Evolutionary conservation across 805 yeast genomes (phyloP).

Genomic region (Millerozyma acaciae): DNA sequence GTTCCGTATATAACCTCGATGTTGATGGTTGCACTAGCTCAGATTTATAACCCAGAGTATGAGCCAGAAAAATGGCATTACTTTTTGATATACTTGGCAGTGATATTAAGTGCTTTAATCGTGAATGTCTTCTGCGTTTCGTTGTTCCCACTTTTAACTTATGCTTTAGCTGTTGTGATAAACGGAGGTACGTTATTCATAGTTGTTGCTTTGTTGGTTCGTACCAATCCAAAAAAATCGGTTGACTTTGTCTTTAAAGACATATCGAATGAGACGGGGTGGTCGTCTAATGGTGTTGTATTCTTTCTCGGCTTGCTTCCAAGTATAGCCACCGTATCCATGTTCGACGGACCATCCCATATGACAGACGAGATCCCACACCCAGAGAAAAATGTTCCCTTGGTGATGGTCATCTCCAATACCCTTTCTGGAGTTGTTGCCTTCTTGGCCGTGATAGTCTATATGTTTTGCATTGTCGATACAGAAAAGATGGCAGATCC

Average conservation of each 20-base stretch:
- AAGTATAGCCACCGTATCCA: slow-evolving; percentile 24
- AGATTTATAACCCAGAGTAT: slow-evolving; percentile 15
- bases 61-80: slow-evolving; percentile 15
- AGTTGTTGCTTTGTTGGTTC: slow-evolving; percentile 16
- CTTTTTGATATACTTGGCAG: slow-evolving; percentile 13
- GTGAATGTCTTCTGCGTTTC: slow-evolving; percentile 13
- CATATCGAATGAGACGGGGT: slow-evolving; percentile 22
- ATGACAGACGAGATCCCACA: slow-evolving; percentile 30
- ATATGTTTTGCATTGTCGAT: slow-evolving; percentile 21
- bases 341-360: slow-evolving; percentile 32
- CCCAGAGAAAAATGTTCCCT: slow-evolving; percentile 28
- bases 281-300: slow-evolving; percentile 21
- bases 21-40: slow-evolving; percentile 14
- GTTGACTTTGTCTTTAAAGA: slow-evolving; percentile 20
- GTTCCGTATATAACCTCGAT: slow-evolving; percentile 14
- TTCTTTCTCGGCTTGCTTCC: slow-evolving; percentile 24
- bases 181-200: slow-evolving; percentile 20
- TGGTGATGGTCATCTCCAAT: slow-evolving; percentile 28
- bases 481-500: slow-evolving; percentile 13
- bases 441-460: slow-evolving; percentile 26
- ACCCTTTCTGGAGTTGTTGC: slow-evolving; percentile 23
- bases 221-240: slow-evolving; percentile 15
- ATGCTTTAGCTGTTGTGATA: slow-evolving; percentile 16
- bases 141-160: slow-evolving; percentile 13
- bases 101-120: slow-evolving; percentile 9